Evolutionary conservation across 2,329 filamentous ascomycete genomes (phyloP).

Genomic region (Pseudogymnoascus pannorum): DNA sequence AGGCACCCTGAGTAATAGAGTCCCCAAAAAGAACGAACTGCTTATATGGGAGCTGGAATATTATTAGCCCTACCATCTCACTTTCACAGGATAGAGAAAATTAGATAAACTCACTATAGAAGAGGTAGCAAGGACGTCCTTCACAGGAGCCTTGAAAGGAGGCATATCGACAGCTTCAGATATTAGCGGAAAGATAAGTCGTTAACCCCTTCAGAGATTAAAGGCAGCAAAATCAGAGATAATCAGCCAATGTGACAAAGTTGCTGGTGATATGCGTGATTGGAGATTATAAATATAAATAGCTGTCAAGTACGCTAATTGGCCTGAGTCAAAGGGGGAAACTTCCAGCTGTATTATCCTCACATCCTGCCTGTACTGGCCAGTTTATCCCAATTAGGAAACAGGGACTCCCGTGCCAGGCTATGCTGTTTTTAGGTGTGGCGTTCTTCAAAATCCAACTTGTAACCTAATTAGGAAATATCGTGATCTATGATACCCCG

Average conservation of each 20-base stretch:
- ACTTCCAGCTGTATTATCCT: not conserved
- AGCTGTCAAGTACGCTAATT: not conserved
- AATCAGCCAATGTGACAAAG: not conserved
- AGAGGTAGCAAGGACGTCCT: not conserved
- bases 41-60: not conserved
- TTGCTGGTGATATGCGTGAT: not conserved
- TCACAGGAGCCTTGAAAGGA: not conserved
- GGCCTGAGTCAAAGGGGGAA: not conserved
- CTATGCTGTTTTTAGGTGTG: not conserved
- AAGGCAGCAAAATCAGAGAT: not conserved
- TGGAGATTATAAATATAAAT: not conserved
- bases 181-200: not conserved
- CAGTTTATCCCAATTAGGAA: not conserved
- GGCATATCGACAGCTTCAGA: not conserved
- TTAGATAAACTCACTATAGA: not conserved
- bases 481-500: not conserved
- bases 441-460: not conserved
- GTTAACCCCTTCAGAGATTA: not conserved
- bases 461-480: slow-evolving; percentile 1
- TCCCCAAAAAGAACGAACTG: slow-evolving; percentile 85
- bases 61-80: not conserved
- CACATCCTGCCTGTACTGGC: not conserved
- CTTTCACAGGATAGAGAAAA: not conserved
- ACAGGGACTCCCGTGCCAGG: not conserved
- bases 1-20: slow-evolving; percentile 69